Percentiles rank a stretch among this genome's conserved stretches.
Conservation (phyloP, 176 grass and related monocot genomes). For the Oryza longistaminata region DNA sequence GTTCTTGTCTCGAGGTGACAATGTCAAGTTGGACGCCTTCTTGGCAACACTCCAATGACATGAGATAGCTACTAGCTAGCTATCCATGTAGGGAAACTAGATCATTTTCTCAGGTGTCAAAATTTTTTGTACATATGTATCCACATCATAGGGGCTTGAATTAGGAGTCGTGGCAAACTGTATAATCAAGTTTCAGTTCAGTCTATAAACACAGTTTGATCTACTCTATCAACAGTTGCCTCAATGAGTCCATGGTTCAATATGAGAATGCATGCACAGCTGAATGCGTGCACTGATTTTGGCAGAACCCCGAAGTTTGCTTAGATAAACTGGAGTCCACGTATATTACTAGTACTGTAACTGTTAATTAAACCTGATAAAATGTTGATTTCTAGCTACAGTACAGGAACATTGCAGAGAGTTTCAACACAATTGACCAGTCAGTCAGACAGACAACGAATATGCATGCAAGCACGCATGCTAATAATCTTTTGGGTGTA, state of each 20-base stretch:
- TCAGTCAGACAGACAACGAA: background rate
- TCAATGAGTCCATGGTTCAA: background rate
- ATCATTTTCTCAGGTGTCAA: background rate
- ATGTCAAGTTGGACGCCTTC: conserved; percentile 48
- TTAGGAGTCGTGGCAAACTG: background rate
- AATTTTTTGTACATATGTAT: background rate
- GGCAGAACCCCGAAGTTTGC: background rate
- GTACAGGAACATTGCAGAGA: background rate
- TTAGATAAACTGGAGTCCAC: background rate
- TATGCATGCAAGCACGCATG: too few relatives aligned
- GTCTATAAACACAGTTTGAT: background rate
- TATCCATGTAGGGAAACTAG: background rate
- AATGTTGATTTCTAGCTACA: too few relatives aligned
- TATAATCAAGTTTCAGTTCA: background rate
- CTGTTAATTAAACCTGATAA: too few relatives aligned
- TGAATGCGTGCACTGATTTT: background rate
- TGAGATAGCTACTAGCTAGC: background rate
- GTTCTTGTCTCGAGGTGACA: conserved; percentile 55
- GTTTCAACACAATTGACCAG: background rate
- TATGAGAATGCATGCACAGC: background rate
- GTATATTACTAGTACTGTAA: too few relatives aligned
- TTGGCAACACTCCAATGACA: conserved; percentile 16
- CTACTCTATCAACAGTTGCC: background rate
- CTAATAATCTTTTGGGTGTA: too few relatives aligned
- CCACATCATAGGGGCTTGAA: background rate